Conservation (phyloP, 1,284 basidiomycete species). For the Psilocybe mexicana region DNA sequence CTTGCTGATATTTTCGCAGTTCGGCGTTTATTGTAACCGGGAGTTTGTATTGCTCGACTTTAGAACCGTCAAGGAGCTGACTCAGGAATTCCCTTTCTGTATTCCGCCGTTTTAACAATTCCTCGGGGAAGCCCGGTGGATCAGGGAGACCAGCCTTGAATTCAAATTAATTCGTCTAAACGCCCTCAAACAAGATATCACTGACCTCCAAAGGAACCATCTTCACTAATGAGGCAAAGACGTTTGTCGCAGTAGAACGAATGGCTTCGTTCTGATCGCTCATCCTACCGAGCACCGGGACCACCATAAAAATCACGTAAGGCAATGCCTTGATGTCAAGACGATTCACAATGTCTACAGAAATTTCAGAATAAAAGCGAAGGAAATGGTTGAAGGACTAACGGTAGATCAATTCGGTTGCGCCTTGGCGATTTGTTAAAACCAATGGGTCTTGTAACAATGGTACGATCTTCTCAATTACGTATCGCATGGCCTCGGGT, state of each 20-base stretch:
- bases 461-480: constrained; percentile 87
- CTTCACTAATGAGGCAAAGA: constrained; percentile 97
- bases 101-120: constrained; percentile 86
- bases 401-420: constrained; percentile 91
- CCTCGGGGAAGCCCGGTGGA: constrained; percentile 89
- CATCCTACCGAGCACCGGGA: constrained; percentile 97
- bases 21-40: constrained; percentile 93
- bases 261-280: constrained; percentile 93
- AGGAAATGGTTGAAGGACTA: constrained; percentile 34
- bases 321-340: constrained; percentile 95
- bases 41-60: constrained; percentile 90
- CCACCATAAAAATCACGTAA: constrained; percentile 96
- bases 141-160: constrained; percentile 89
- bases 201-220: constrained; percentile 96
- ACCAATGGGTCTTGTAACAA: constrained; percentile 80
- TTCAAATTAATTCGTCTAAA: constrained; percentile 5
- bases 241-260: constrained; percentile 91
- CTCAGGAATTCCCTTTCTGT: constrained; percentile 91
- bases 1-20: constrained; percentile 95
- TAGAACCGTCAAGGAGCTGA: constrained; percentile 92
- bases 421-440: constrained; percentile 85
- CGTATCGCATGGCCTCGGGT: constrained; percentile 82
- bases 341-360: constrained; percentile 83
- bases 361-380: constrained; percentile 1
- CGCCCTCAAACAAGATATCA: background rate